Evolutionary conservation across 1,139 yeast species (phyloP), one percentile per base, ranked within the genome.

Genomic region (Diutina neorugosa): DNA sequence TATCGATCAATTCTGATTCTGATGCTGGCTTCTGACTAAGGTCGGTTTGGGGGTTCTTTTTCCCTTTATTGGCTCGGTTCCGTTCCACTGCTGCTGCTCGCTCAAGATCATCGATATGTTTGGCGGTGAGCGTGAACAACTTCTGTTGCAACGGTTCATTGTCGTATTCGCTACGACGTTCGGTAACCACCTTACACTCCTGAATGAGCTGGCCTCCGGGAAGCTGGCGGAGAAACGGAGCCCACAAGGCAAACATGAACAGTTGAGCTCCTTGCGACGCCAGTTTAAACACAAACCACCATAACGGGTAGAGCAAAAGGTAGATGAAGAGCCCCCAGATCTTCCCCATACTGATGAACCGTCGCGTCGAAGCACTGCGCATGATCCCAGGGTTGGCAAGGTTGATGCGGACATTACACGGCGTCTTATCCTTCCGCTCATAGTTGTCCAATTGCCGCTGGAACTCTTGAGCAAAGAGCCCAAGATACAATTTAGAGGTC

Each of bases 321-420:
- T 93, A 93, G 3, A 84, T 27, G 0, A 85, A 25, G 52, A 93
- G 71, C 1, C 96, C 94, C 65, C 78, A 68, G 1, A 93, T 61
- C 0, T 87, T 73, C 0, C 98, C 98, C 69, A 87, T 75, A 11
- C 95, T 82, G 11, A 87, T 57, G 52, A 84, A 81, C 56, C 97
- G 77, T 61, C 95, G 81, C 51, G 93, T 84, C 42, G 94, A 82
- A 2, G 95, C 87, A 1, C 96, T 82, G 61, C 98, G 77, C 84
- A 88, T 86, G 52, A 91, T 61, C 0, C 98, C 98, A 0, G 98
- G 98, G 62, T 93, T 94, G 4, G 87, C 95, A 56, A 88, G 61
- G 55, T 84, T 77, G n/a, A 89, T 76, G 52, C 84, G 77, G 18
- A 88, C 82, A 61, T 86, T 86, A 61, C 78, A 75, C 1, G 87